These are phyloP conservation scores for Daldinia loculata DNA, from an alignment of 495 filamentous ascomycete genomes.

Conservation along the genomic window DNA sequence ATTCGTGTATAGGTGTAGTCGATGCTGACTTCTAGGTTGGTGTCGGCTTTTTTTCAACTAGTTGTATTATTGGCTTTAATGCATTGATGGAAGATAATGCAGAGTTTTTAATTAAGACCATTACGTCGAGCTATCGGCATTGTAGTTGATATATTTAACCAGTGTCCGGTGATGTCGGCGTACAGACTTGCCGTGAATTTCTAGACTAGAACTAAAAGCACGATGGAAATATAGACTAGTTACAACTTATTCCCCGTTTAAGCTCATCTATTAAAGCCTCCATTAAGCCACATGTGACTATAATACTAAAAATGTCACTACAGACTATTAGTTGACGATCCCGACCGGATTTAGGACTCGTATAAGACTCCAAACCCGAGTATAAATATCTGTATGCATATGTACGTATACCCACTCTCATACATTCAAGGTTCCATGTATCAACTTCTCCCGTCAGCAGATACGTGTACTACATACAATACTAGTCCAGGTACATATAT, in stretches of 20 bases:
- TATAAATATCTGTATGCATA: background rate
- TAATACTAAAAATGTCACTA: too few relatives aligned
- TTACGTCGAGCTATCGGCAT: conserved; percentile 4
- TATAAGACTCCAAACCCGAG: background rate
- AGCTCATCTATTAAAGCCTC: too few relatives aligned
- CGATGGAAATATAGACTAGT: too few relatives aligned
- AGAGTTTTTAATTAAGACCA: conserved; percentile 16
- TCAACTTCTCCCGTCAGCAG: background rate
- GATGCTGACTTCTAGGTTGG: conserved; percentile 9
- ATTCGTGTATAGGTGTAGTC: conserved; percentile 14
- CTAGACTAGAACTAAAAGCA: too few relatives aligned
- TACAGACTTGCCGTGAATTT: too few relatives aligned
- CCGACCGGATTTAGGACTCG: background rate
- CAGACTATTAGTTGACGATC: too few relatives aligned
- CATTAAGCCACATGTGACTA: too few relatives aligned
- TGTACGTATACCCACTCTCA: background rate
- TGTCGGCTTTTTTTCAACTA: conserved; percentile 9
- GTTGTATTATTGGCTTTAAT: conserved; percentile 24
- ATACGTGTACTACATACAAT: background rate
- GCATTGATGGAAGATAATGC: conserved; percentile 22
- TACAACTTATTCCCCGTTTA: too few relatives aligned
- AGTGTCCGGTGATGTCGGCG: background rate
- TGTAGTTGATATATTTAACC: background rate
- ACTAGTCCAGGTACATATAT: background rate
- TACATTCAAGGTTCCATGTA: background rate